These are phyloP conservation scores for Wallemia mellicola DNA, from an alignment of 1,284 basidiomycete species.

Conservation along the genomic window DNA sequence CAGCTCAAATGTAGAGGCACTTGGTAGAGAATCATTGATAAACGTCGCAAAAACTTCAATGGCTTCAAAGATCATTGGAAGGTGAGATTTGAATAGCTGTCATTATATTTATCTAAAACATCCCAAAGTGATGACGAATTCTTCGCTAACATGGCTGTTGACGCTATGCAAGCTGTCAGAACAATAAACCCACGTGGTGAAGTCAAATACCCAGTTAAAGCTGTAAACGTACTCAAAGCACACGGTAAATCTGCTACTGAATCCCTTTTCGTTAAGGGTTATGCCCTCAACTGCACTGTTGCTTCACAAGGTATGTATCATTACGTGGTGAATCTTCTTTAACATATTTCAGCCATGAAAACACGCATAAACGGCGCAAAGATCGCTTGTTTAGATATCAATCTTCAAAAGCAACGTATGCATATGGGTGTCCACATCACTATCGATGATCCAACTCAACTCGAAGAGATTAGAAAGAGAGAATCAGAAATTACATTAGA, in stretches of 20 bases:
- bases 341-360: too few species aligned
- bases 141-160: slow-evolving; percentile 93
- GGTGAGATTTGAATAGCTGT: slow-evolving; percentile 25
- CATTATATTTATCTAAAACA: slow-evolving; percentile 1
- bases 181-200: slow-evolving; percentile 83
- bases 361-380: slow-evolving; percentile 74
- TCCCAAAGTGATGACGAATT: slow-evolving; percentile 70
- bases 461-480: slow-evolving; percentile 86
- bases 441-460: slow-evolving; percentile 82
- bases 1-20: slow-evolving; percentile 69
- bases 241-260: slow-evolving; percentile 89
- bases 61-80: slow-evolving; percentile 95
- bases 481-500: slow-evolving; percentile 93
- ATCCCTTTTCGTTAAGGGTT: slow-evolving; percentile 80
- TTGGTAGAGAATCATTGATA: slow-evolving; percentile 71
- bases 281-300: slow-evolving; percentile 95
- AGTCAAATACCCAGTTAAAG: slow-evolving; percentile 97
- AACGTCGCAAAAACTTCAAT: slow-evolving; percentile 97
- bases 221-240: slow-evolving; percentile 96
- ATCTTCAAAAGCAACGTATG: slow-evolving; percentile 90
- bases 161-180: slow-evolving; percentile 93
- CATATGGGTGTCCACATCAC: slow-evolving; percentile 93
- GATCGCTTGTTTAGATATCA: slow-evolving; percentile 96
- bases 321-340: too few species aligned
- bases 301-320: slow-evolving; percentile 46